Percentiles rank a stretch among this genome's conserved stretches.
Evolutionary conservation across 2,329 filamentous ascomycete genomes (phyloP).

Genomic region (Huntiella decipiens): DNA sequence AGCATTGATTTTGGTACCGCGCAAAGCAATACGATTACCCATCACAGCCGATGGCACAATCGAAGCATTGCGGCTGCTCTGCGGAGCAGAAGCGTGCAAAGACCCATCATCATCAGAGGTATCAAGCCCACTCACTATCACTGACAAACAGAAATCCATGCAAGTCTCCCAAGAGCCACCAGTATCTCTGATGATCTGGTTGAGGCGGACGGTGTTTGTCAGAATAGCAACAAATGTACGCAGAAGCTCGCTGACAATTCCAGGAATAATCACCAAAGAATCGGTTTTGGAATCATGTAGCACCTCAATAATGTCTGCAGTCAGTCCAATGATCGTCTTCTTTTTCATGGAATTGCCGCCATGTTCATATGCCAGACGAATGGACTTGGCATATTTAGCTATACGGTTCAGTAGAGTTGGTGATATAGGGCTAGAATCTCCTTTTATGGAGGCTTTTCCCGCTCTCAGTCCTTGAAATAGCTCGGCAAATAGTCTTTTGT

Average conservation of each 20-base stretch:
- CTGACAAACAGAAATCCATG: constrained; percentile 50
- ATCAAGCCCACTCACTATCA: constrained; percentile 33
- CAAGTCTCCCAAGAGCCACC: constrained; percentile 48
- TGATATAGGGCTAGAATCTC: constrained; percentile 31
- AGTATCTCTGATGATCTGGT: constrained; percentile 44
- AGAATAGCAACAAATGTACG: constrained; percentile 56
- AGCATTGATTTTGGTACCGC: constrained; percentile 12
- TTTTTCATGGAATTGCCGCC: constrained; percentile 48
- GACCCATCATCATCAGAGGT: constrained; percentile 20
- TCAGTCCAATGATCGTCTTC: constrained; percentile 60
- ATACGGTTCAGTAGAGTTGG: constrained; percentile 38
- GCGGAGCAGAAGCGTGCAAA: constrained; percentile 16
- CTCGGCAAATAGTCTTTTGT: constrained; percentile 61
- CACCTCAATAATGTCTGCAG: constrained; percentile 66
- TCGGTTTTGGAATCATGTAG: constrained; percentile 39
- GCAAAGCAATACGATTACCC: constrained; percentile 5
- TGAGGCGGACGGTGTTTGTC: constrained; percentile 55
- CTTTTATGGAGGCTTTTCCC: constrained; percentile 48
- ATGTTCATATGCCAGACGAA: constrained; percentile 53
- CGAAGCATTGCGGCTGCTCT: constrained; percentile 15
- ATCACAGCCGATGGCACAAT: constrained; percentile 11
- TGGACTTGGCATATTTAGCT: constrained; percentile 46
- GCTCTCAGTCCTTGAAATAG: constrained; percentile 50
- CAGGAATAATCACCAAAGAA: constrained; percentile 39
- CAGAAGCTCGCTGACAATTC: constrained; percentile 54